Percentiles rank a stretch among this genome's conserved stretches.
phyloP scores from a whole-genome alignment of 345 rosid genomes.

The Salix koriyanagi region DNA sequence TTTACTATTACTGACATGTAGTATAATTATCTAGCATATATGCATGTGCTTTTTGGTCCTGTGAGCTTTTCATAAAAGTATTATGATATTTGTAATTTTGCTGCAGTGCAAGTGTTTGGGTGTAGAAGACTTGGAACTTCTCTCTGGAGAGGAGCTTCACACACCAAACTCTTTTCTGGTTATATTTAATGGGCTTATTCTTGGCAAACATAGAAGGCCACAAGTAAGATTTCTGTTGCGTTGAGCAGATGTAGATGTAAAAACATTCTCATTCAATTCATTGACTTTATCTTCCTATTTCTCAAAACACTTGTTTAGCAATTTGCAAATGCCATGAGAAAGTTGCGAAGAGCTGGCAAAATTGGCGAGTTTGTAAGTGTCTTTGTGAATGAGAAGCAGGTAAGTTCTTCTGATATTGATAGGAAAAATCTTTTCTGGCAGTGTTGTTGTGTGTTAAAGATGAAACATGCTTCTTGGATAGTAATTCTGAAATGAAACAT shows the following conservation, averaged over 20 bases:
- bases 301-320: slow-evolving; percentile 35
- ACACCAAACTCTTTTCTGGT: slow-evolving; percentile 72
- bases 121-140: slow-evolving; percentile 71
- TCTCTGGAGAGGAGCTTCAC: slow-evolving; percentile 90
- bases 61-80: not conserved
- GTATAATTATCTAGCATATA: not conserved
- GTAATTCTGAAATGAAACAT: not conserved
- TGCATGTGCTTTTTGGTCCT: not conserved
- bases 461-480: not conserved
- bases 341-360: slow-evolving; percentile 83
- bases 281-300: slow-evolving; percentile 11
- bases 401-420: slow-evolving; percentile 26
- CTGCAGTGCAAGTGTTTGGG: slow-evolving; percentile 81
- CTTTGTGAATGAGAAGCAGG: slow-evolving; percentile 94
- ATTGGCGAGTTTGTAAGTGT: slow-evolving; percentile 88
- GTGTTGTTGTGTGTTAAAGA: not conserved
- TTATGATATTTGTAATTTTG: not conserved
- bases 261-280: not conserved
- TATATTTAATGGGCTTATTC: slow-evolving; percentile 80
- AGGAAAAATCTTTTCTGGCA: not conserved
- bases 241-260: not conserved
- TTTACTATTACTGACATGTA: too few species aligned
- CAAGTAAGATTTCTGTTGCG: slow-evolving; percentile 42
- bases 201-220: slow-evolving; percentile 91
- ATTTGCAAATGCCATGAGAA: slow-evolving; percentile 67